Conservation (phyloP, 139 green algal genomes). For the Micractinium conductrix region DNA sequence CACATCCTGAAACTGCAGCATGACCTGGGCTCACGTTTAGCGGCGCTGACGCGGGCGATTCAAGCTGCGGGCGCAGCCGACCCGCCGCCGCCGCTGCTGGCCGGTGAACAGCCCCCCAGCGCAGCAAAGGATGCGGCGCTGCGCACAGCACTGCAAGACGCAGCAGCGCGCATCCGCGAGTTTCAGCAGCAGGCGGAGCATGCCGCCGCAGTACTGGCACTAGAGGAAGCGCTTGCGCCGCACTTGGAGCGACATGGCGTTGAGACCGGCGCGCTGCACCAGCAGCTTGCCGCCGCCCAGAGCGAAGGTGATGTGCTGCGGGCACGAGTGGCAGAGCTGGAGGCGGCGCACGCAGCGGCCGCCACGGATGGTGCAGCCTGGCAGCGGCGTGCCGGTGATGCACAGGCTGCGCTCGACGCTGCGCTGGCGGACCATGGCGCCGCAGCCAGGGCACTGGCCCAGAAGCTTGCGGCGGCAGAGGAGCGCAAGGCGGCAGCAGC, state of each 20-base stretch:
- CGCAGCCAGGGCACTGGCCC: not conserved
- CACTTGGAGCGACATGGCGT: not conserved
- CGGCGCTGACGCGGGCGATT: not conserved
- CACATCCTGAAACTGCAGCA: not conserved
- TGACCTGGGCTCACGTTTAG: not conserved
- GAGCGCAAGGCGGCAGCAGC: not conserved
- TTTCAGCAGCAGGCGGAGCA: slow-evolving; percentile 12
- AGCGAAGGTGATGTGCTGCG: not conserved
- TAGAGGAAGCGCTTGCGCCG: not conserved
- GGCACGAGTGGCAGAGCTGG: not conserved
- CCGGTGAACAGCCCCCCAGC: not conserved
- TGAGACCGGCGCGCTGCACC: not conserved
- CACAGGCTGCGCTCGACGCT: not conserved
- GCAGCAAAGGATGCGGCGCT: not conserved
- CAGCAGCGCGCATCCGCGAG: slow-evolving; percentile 2
- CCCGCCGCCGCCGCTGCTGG: not conserved
- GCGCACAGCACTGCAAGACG: not conserved
- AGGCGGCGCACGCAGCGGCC: not conserved
- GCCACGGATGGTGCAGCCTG: not conserved
- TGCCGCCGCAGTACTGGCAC: not conserved
- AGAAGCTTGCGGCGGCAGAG: not conserved
- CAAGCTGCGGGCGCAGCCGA: not conserved
- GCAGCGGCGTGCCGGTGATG: not conserved
- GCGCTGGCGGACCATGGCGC: not conserved
- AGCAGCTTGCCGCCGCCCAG: not conserved